A percentile compares a stretch with the other conserved stretches of the same genome.
Conservation (phyloP, 768 basidiomycete species). For the Boletus coccyginus region DNA sequence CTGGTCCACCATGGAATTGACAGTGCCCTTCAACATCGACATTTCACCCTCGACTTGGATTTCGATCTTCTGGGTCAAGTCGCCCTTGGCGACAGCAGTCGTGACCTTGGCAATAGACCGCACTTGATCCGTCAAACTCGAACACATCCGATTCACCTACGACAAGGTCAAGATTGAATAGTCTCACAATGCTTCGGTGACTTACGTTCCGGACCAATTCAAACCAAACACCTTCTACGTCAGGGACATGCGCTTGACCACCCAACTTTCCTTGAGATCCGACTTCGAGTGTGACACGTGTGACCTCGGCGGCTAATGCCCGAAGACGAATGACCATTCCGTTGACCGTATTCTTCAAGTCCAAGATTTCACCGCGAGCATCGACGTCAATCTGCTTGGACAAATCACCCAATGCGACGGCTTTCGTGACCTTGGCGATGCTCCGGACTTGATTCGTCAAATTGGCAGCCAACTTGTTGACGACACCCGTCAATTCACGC, state of each 20-base stretch:
- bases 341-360: slow-evolving; percentile 64
- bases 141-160: slow-evolving; percentile 79
- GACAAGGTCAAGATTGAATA: slow-evolving; percentile 8
- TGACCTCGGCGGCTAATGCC: slow-evolving; percentile 78
- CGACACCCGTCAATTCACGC: too few relatives aligned
- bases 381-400: slow-evolving; percentile 91
- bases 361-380: slow-evolving; percentile 87
- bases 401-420: too few relatives aligned
- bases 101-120: slow-evolving; percentile 84
- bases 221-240: slow-evolving; percentile 88
- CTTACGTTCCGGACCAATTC: slow-evolving; percentile 74
- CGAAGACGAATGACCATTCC: slow-evolving; percentile 52
- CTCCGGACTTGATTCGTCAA: too few relatives aligned
- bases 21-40: slow-evolving; percentile 76
- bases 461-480: too few relatives aligned
- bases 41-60: slow-evolving; percentile 89
- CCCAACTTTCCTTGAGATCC: slow-evolving; percentile 88
- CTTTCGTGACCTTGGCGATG: too few relatives aligned
- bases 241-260: slow-evolving; percentile 83
- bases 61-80: slow-evolving; percentile 90
- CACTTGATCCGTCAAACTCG: slow-evolving; percentile 75
- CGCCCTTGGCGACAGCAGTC: slow-evolving; percentile 87
- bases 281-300: slow-evolving; percentile 80
- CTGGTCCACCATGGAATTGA: slow-evolving; percentile 95
- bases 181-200: background rate